Evolutionary conservation across 352 stramenopile genomes (phyloP), one percentile per base, ranked within the genome.

Genomic region (Pythium sp.): DNA sequence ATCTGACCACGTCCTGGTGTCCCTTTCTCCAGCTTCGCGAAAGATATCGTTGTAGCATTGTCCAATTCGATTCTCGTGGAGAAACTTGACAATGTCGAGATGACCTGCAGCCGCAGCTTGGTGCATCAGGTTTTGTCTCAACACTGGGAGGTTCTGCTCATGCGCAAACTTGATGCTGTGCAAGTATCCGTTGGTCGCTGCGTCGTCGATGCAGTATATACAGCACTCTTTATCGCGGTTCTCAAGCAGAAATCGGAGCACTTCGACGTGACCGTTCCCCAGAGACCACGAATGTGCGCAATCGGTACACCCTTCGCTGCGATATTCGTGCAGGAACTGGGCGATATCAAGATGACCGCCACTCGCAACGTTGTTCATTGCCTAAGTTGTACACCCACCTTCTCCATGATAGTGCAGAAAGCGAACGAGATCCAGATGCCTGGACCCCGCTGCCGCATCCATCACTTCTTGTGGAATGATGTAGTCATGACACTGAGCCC

Each of bases 11-110:
- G 32, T 38, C 32, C 7, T 38, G 11, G 32, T 38, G 32, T 38
- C 32, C 32, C 4, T 38, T 38, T 6, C 32, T 8, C 32, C 7
- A 9, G 32, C 7, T 38, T 38, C 32, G 3, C 32, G 32, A 38
- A 38, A 12, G 11, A 38, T 9, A 9, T 38, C 32, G 7, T 38
- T 9, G 32, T 38, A 38, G 58, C 18, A 55, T 8, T 2, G 6
- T 22, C n/a, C 46, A 7, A 22, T 53, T 22, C 46, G 46, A 8
- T 53, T 53, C 46, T 53, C 46, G 46, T 53, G 46, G 46, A 53
- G 46, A 53, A 53, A 53, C 46, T 26, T 53, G 43, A 51, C 43
- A 22, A 51, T 51, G 43, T 51, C 43, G 43, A 51, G 43, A n/a
- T 51, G 43, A 5, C 46, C 46, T 8, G 9, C 14, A 5, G 22